Evolutionary conservation across 73 alveolate species (phyloP), one percentile per base, ranked within the genome.

Genomic region (Blepharisma japonicum): DNA sequence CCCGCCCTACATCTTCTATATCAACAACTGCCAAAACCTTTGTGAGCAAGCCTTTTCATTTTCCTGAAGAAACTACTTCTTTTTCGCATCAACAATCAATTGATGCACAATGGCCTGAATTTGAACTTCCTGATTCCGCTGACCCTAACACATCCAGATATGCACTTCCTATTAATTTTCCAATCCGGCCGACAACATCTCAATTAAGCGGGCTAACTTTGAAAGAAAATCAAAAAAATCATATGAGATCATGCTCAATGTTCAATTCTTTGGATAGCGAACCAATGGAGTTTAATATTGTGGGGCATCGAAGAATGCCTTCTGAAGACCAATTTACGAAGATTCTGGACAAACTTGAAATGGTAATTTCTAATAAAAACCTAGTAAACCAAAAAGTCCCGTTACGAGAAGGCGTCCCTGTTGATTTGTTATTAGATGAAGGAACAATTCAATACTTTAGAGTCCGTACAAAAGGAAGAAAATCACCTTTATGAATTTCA

Each of bases 181-280:
- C 74, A 14, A 9, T 20, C 46, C 39, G 74, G 4, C 74, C 74
- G 4, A 25, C 14, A 61, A 61, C 38, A 14, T 14, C 47, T 25
- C 38, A 61, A 14, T 61, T 61, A 61, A 61, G 74, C 5, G 74
- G 74, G 14, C 23, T 61, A 39, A 61, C 74, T 25, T 39, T 61
- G 47, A 61, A 25, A 25, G 74, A 61, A 25, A 61, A 61, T 25
- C 47, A 61, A 61, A 61, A 61, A 25, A 53, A 53, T 53, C 67
- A 53, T 14, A 53, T 61, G 42, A 32, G 42, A 32, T 32, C 42
- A 32, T 32, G 42, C 42, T 32, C 42, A 32, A 32, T 32, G 42
- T 32, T 32, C 42, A 32, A 3, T 3, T 32, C 3, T 32, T 32
- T 32, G 3, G 42, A 32, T 32, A 3, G 42, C 42, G 42, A 32